Evolutionary conservation across 1,284 basidiomycete species (phyloP), one percentile per base, ranked within the genome.

Genomic region (Calocybe gambosa): DNA sequence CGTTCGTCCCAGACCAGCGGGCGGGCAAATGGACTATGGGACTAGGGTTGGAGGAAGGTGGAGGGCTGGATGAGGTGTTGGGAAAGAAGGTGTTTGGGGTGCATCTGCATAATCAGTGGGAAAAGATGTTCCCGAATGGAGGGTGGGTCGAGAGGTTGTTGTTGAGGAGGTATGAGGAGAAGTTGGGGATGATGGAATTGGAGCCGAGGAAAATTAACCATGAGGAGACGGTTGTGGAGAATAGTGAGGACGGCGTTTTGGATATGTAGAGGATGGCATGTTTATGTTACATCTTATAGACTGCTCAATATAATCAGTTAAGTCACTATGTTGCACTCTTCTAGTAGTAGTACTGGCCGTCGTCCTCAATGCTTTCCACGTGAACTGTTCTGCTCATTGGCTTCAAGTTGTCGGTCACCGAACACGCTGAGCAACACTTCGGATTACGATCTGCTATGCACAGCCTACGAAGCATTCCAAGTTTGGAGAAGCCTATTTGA

Each of bases 61-160:
- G 85, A 0, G 78, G 77, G 15, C 67, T 94, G 25, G 82, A 92
- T 57, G 58, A 64, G 26, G 78, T 74, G 49, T 67, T 93, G n/a
- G 64, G 71, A 6, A 26, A 26, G 29, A 78, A 84, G 49, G 75
- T 95, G 6, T 96, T 93, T 67, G 78, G 82, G 0, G 80, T 97
- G 21, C 93, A 94, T 68, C 61, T 97, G 55, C 93, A 96, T 64
- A 95, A 95, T 65, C 90, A 92, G 62, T 96, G 93, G 93, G 76
- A 83, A 45, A 92, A 89, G 69, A 60, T 66, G 37, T 95, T 88
- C 56, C 89, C 91, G 0, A 63, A 63, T 38, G 74, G 67, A 10
- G 89, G 92, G 0, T 93, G 92, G 91, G 78, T 96, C 0, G 80
- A 89, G 35, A 68, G 88, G 56, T 55, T 90, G 45, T 58, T 94